Evolutionary conservation across 2,329 filamentous ascomycete species (phyloP).

Genomic region (Aspergillus tamarii): DNA sequence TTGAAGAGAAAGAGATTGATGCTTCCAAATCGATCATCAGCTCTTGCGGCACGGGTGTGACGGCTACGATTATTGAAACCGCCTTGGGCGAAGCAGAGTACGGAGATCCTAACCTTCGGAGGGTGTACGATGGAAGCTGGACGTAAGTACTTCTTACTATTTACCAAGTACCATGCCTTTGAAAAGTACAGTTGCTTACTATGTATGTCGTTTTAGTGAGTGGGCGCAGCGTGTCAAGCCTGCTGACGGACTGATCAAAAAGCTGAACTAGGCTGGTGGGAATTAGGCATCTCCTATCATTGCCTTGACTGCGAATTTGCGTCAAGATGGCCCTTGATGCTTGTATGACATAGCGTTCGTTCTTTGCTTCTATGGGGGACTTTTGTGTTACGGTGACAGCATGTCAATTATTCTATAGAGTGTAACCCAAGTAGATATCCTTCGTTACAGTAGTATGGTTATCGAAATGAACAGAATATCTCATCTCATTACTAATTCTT

Average conservation of each 20-base stretch:
- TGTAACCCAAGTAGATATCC: slow-evolving; percentile 9
- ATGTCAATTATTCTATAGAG: slow-evolving; percentile 9
- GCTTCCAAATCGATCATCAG: slow-evolving; percentile 79
- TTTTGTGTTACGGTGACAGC: slow-evolving; percentile 12
- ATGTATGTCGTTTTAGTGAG: slow-evolving; percentile 39
- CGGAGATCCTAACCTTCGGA: slow-evolving; percentile 67
- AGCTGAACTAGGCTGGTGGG: slow-evolving; percentile 24
- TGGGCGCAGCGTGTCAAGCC: slow-evolving; percentile 55
- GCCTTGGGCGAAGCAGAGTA: slow-evolving; percentile 79
- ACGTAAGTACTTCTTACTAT: slow-evolving; percentile 66
- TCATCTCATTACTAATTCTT: not conserved
- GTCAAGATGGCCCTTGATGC: not conserved
- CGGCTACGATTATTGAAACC: slow-evolving; percentile 86
- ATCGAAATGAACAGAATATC: not conserved
- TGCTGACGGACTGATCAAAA: slow-evolving; percentile 51
- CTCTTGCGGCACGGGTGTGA: slow-evolving; percentile 92
- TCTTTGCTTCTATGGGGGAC: slow-evolving; percentile 5
- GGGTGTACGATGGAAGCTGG: slow-evolving; percentile 96
- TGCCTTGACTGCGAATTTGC: not conserved
- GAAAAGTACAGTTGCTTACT: slow-evolving; percentile 8
- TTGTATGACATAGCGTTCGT: slow-evolving; percentile 18
- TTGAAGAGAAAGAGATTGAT: slow-evolving; percentile 79
- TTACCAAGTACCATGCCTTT: slow-evolving; percentile 5
- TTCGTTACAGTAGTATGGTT: not conserved
- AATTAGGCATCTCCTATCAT: not conserved